Percentiles rank a stretch among this genome's conserved stretches.
Conservation (phyloP, 257 asterid species). For the Solanum chilense region DNA sequence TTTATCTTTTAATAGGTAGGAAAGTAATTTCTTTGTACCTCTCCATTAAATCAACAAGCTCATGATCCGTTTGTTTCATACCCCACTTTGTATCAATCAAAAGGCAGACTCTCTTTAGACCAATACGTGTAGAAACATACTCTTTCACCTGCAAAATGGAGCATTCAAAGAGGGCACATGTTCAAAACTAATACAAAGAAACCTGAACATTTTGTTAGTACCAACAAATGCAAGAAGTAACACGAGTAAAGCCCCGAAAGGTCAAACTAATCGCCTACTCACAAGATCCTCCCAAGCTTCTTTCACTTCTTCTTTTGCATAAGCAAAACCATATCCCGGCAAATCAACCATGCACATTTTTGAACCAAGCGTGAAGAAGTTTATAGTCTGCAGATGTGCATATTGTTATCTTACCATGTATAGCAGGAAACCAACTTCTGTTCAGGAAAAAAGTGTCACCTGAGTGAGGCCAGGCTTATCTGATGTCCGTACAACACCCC, state of each 20-base stretch:
- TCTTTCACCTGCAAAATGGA: slow-evolving; percentile 75
- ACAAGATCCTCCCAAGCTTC: slow-evolving; percentile 99
- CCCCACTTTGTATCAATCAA: slow-evolving; percentile 99
- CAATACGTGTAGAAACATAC: slow-evolving; percentile 72
- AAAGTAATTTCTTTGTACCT: slow-evolving; percentile 28
- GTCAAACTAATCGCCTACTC: slow-evolving; percentile 27
- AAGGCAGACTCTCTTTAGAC: slow-evolving; percentile 81
- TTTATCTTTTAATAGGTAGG: neutral
- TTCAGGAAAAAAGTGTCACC: slow-evolving; percentile 27
- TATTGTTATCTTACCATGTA: slow-evolving; percentile 8
- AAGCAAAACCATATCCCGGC: slow-evolving; percentile 99
- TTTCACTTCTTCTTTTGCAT: slow-evolving; percentile 93
- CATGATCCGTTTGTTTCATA: slow-evolving; percentile 86
- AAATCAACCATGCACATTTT: slow-evolving; percentile 82
- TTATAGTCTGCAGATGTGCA: slow-evolving; percentile 50
- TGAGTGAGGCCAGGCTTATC: slow-evolving; percentile 99
- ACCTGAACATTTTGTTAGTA: neutral
- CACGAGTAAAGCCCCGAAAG: neutral
- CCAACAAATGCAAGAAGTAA: neutral
- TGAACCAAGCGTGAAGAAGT: slow-evolving; percentile 79
- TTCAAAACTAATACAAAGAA: neutral
- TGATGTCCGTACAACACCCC: slow-evolving; percentile 97
- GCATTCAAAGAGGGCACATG: neutral
- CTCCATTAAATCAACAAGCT: slow-evolving; percentile 89
- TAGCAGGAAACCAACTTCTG: slow-evolving; percentile 2